These are phyloP conservation scores for Jimgerdemannia flammicorona DNA, from an alignment of 192 early-diverging fungal species.

Conservation along the genomic window DNA sequence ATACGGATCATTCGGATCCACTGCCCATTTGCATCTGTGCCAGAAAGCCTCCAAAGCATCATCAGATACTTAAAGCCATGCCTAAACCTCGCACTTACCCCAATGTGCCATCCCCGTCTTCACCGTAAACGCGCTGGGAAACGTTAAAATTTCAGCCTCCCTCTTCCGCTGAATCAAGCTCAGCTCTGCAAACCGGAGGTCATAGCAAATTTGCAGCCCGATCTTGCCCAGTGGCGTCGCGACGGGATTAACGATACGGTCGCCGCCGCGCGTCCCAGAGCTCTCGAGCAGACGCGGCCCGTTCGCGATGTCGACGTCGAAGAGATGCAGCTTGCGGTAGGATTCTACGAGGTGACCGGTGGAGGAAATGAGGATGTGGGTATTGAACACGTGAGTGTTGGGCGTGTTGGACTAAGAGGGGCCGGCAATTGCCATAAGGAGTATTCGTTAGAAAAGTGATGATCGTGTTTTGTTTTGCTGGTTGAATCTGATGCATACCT, in stretches of 20 bases:
- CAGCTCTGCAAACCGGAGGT: conserved; percentile 76
- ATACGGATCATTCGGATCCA: background rate
- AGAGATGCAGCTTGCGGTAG: conserved; percentile 81
- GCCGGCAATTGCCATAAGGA: background rate
- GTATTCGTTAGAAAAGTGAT: background rate
- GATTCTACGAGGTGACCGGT: conserved; percentile 47
- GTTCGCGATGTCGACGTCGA: conserved; percentile 62
- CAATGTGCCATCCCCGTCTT: conserved; percentile 82
- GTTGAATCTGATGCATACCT: conserved; percentile 18
- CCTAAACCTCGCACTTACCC: conserved; percentile 35
- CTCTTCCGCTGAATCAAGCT: conserved; percentile 47
- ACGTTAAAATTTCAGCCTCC: conserved; percentile 72
- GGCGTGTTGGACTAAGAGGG: background rate
- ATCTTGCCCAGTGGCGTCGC: conserved; percentile 53
- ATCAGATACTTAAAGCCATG: background rate
- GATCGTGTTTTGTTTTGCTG: background rate
- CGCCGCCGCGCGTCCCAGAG: conserved; percentile 30
- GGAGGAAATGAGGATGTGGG: conserved; percentile 62
- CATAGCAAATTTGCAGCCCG: conserved; percentile 72
- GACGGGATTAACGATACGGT: conserved; percentile 29
- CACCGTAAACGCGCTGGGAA: conserved; percentile 80
- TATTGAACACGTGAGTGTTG: conserved; percentile 51
- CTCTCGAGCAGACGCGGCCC: conserved; percentile 50
- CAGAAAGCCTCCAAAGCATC: background rate
- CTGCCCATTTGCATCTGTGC: background rate